Evolutionary conservation across 108 stramenopile genomes (phyloP).

Genomic region (Epithemia pelagica): DNA sequence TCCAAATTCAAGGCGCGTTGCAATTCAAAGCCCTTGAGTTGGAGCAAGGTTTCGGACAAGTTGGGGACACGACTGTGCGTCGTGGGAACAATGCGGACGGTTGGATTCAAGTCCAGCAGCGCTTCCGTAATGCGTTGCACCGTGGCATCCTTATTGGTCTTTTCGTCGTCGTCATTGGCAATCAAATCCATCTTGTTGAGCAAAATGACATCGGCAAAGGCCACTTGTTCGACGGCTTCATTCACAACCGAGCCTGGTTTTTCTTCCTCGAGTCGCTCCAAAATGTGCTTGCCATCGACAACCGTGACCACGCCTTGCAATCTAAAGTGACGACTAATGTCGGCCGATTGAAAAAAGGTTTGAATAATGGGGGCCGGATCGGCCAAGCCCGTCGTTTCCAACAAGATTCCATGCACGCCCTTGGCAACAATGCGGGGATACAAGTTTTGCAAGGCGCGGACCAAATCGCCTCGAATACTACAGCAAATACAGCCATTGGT

Average conservation of each 20-base stretch:
- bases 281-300: constrained; percentile 88
- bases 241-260: constrained; percentile 86
- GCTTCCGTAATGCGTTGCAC: constrained; percentile 35
- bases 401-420: constrained; percentile 84
- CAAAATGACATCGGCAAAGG: constrained; percentile 80
- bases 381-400: constrained; percentile 96
- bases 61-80: constrained; percentile 26
- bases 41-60: constrained; percentile 57
- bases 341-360: constrained; percentile 92
- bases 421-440: constrained; percentile 35
- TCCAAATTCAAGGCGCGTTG: constrained; percentile 79
- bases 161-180: constrained; percentile 16
- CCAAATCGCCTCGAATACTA: constrained; percentile 81
- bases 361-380: constrained; percentile 85
- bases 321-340: constrained; percentile 47
- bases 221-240: constrained; percentile 94
- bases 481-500: constrained; percentile 90
- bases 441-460: constrained; percentile 56
- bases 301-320: constrained; percentile 93
- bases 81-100: constrained; percentile 37
- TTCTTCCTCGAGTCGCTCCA: constrained; percentile 72
- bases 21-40: constrained; percentile 67
- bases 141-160: constrained; percentile 53
- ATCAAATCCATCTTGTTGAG: constrained; percentile 84
- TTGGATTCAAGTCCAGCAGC: constrained; percentile 51